phyloP scores from a whole-genome alignment of 2,329 filamentous ascomycete species.

The Neurospora sp. region DNA sequence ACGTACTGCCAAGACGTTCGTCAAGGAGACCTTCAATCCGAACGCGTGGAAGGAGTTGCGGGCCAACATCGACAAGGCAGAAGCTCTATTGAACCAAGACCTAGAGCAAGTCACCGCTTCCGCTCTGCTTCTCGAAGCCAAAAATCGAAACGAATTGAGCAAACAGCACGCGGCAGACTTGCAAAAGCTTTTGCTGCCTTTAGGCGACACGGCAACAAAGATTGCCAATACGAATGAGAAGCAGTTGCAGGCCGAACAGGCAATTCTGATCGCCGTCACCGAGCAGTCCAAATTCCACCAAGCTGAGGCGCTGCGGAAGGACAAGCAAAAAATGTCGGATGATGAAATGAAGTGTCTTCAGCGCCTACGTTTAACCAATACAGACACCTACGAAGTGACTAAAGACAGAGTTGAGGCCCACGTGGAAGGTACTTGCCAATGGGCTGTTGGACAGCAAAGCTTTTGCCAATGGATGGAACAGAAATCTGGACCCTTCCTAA shows the following conservation, averaged over 20 bases:
- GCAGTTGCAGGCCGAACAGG: background rate
- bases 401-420: conserved; percentile 20
- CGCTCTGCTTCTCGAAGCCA: background rate
- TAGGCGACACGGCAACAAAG: background rate
- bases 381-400: conserved; percentile 22
- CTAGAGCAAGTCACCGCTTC: conserved; percentile 3
- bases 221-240: background rate
- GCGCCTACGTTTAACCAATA: conserved; percentile 2
- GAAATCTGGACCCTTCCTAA: conserved; percentile 21
- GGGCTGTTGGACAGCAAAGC: conserved; percentile 22
- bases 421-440: conserved; percentile 22
- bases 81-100: background rate
- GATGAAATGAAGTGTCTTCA: conserved; percentile 2
- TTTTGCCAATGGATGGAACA: conserved; percentile 23
- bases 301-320: background rate
- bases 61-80: background rate
- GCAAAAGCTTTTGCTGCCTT: background rate
- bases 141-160: background rate
- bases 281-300: background rate
- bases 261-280: background rate
- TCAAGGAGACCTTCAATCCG: background rate
- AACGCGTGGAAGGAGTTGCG: background rate
- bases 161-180: background rate
- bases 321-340: background rate
- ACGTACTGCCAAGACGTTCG: conserved; percentile 5